Evolutionary conservation across 2,329 filamentous ascomycete species (phyloP).

Genomic region (Penicillium sp.): DNA sequence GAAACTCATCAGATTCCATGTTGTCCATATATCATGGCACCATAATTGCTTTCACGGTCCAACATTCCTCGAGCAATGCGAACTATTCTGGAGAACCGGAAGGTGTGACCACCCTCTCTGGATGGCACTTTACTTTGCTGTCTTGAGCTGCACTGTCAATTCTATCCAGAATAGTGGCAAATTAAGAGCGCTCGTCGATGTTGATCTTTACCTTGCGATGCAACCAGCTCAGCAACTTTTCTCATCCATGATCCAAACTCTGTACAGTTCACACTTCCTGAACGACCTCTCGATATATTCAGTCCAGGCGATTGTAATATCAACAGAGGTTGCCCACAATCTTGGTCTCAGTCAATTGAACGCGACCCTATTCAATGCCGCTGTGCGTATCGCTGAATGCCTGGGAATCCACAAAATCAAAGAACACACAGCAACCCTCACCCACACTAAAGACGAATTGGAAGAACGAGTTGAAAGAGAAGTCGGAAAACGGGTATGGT

Average conservation of each 20-base stretch:
- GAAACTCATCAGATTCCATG: conserved; percentile 24
- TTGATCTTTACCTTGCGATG: conserved; percentile 20
- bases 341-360: conserved; percentile 37
- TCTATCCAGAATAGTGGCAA: conserved; percentile 26
- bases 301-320: conserved; percentile 39
- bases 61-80: conserved; percentile 27
- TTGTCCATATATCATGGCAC: conserved; percentile 25
- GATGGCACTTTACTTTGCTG: conserved; percentile 25
- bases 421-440: conserved; percentile 7
- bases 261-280: conserved; percentile 35
- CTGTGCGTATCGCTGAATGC: conserved; percentile 38
- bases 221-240: conserved; percentile 27
- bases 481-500: conserved; percentile 38
- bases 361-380: conserved; percentile 35
- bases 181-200: conserved; percentile 12
- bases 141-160: conserved; percentile 24
- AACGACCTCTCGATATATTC: conserved; percentile 30
- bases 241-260: conserved; percentile 32
- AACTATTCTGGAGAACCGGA: conserved; percentile 24
- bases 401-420: conserved; percentile 28
- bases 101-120: conserved; percentile 25
- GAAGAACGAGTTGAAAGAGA: conserved; percentile 30
- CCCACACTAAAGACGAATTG: conserved; percentile 21
- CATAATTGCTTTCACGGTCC: conserved; percentile 25
- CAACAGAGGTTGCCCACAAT: conserved; percentile 39